Percentiles rank a stretch among this genome's conserved stretches.
These are phyloP conservation scores for Capsicum pubescens DNA, from an alignment of 257 asterid species.

Conservation along the genomic window DNA sequence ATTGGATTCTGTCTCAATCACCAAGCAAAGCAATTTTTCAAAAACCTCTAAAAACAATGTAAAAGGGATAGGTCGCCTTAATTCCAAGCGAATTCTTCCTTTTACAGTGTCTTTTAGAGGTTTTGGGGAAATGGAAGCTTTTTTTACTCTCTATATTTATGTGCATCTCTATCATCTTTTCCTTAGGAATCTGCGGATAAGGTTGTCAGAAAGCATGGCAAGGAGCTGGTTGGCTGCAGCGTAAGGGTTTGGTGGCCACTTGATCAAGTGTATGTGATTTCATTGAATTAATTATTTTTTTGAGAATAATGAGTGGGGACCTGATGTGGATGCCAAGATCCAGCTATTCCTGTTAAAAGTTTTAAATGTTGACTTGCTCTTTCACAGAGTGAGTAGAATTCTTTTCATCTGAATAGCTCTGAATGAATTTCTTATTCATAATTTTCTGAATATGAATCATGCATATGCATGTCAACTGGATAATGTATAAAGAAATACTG, in stretches of 20 bases:
- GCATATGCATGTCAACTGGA: background rate
- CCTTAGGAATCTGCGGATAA: constrained; percentile 33
- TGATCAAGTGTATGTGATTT: constrained; percentile 43
- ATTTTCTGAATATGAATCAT: background rate
- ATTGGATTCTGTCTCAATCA: constrained; percentile 26
- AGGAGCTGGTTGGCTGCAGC: constrained; percentile 41
- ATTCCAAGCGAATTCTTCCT: no score
- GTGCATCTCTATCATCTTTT: constrained; percentile 11
- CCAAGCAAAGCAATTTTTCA: constrained; percentile 23
- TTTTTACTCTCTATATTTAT: background rate
- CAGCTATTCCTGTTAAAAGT: constrained; percentile 7
- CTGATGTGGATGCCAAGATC: background rate
- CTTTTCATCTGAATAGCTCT: constrained; percentile 1
- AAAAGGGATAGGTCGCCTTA: background rate
- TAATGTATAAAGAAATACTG: constrained; percentile 5
- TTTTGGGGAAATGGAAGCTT: no score
- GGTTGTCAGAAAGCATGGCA: constrained; percentile 28
- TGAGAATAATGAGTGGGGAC: constrained; percentile 10
- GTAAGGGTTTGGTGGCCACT: constrained; percentile 52
- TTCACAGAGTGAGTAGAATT: background rate
- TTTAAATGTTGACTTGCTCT: constrained; percentile 18
- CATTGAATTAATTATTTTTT: background rate
- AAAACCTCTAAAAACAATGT: constrained; percentile 26
- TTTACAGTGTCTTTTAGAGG: no score
- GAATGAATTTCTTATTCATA: constrained; percentile 15